Conservation (phyloP, 768 basidiomycete genomes). For the Pulveroboletus ravenelii region DNA sequence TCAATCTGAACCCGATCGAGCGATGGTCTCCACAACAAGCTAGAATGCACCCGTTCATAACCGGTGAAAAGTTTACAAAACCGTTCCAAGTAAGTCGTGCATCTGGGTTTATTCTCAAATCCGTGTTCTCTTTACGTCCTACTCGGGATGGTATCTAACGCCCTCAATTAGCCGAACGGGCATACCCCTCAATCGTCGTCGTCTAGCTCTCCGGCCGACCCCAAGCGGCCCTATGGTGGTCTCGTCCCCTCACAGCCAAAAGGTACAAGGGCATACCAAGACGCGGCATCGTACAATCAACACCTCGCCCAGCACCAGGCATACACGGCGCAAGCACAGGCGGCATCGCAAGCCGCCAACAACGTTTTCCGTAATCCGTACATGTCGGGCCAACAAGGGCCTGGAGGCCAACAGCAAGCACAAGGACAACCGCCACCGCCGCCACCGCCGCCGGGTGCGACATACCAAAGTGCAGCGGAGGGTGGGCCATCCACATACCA, state of each 20-base stretch:
- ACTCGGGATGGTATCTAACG: constrained; percentile 7
- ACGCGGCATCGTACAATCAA: constrained; percentile 92
- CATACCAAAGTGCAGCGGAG: constrained; percentile 23
- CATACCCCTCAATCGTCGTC: constrained; percentile 27
- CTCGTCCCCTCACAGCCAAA: constrained; percentile 86
- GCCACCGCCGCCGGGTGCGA: constrained; percentile 5
- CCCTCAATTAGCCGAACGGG: constrained; percentile 47
- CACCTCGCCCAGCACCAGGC: constrained; percentile 93
- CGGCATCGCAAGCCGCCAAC: constrained; percentile 65
- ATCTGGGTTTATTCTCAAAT: neutral
- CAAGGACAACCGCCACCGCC: constrained; percentile 11
- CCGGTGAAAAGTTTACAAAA: constrained; percentile 91
- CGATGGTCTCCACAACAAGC: constrained; percentile 99
- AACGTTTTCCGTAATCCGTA: constrained; percentile 77
- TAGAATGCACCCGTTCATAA: constrained; percentile 93
- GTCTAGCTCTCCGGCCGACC: constrained; percentile 43
- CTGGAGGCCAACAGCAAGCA: constrained; percentile 30
- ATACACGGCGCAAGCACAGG: constrained; percentile 83
- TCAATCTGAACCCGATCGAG: constrained; percentile 91
- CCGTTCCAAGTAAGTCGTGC: constrained; percentile 64
- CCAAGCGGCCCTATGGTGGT: constrained; percentile 91
- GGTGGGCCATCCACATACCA: constrained; percentile 15
- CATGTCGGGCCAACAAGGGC: constrained; percentile 47
- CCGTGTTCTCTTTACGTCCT: neutral
- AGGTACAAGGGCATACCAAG: constrained; percentile 80